Base-by-base conservation (phyloP, 345 rosid genomes). In the Stellera chamaejasme region DNA sequence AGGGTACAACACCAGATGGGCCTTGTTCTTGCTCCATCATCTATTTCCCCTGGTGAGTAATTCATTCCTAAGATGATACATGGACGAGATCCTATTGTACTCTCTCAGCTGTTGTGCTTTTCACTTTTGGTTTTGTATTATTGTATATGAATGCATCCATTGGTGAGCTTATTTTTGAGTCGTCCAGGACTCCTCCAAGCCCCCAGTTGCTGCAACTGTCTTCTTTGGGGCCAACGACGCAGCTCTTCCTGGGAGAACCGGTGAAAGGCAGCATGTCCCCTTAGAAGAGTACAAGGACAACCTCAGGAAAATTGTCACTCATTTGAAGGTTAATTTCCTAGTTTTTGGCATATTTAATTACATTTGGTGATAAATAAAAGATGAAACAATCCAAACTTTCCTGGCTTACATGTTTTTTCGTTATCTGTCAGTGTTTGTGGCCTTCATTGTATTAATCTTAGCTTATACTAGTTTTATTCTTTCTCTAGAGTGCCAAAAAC, bases 151-250 rank as follows among this genome's bases (percentile, higher is more conserved):
- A n/a, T 16, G 27, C 10, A 10, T 45, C 50, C 3, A 46, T 19
- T 44, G 36, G 42, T 47, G 25, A 57, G 49, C 53, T 68, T 42
- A 28, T 8, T 48, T 60, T 52, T 56, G 28, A 6, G 56, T 50
- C 32, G 59, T 72, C 27, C 27, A 91, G 97, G 87, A 68, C 15
- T 60, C 77, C 43, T 19, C 58, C 11, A 69, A 79, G 54, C 70
- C 80, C 61, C 98, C 89, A 12, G 73, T 71, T 58, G 98, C 97
- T 48, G 60, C 86, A 48, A 78, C 98, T 5, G 68, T 92, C 13
- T 92, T 92, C 74, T 82, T 92, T 45, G 98, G 97, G 54, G 98
- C 97, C 43, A 92, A 92, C 71, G 98, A 92, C 74, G 97, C 98
- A 26, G 94, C 91, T 66, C 78, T 92, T 47, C 58, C 65, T 11